Conservation (phyloP, 306 rosid genomes). For the Fragaria vesca region DNA sequence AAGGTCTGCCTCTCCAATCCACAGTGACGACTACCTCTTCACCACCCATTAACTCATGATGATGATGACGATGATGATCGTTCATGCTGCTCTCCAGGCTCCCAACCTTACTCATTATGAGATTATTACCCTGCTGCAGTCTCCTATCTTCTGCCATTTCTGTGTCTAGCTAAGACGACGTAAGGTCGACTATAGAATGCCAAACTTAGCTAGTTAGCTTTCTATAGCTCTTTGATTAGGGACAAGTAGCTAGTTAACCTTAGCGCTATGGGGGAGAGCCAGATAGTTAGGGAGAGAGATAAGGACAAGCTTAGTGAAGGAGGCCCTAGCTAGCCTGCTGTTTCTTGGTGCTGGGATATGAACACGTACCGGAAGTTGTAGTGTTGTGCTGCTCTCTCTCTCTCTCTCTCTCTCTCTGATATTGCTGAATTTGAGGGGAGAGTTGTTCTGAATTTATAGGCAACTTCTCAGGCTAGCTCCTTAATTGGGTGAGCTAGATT, state of each 20-base stretch:
- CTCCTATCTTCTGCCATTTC: conserved; percentile 8
- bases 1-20: conserved; percentile 93
- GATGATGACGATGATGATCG: neutral
- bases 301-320: neutral
- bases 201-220: neutral
- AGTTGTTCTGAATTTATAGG: conserved; percentile 12
- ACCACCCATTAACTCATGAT: conserved; percentile 6
- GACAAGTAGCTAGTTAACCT: neutral
- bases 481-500: neutral
- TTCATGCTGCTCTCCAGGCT: conserved; percentile 10
- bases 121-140: neutral
- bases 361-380: neutral
- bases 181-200: neutral
- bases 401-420: neutral
- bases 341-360: neutral
- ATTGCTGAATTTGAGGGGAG: neutral
- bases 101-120: neutral
- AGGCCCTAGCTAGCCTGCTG: neutral
- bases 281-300: neutral
- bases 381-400: neutral
- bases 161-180: neutral
- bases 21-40: conserved; percentile 33
- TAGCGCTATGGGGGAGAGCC: neutral
- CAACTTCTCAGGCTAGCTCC: neutral
- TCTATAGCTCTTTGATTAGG: neutral